phyloP scores from a whole-genome alignment of 306 rosid genomes.

The Boehmeria nivea region DNA sequence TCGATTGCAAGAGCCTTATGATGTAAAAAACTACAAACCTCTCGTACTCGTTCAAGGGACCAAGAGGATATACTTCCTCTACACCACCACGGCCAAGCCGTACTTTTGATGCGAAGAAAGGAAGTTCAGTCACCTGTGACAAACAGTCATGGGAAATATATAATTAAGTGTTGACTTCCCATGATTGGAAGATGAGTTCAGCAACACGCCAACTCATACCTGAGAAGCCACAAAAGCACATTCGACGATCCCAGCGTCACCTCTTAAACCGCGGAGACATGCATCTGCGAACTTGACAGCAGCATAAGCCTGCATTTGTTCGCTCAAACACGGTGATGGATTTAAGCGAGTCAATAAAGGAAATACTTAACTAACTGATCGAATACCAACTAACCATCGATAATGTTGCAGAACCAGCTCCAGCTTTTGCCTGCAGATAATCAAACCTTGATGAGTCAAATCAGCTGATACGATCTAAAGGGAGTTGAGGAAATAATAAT shows the following conservation, averaged over 20 bases:
- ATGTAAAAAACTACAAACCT: slow-evolving; percentile 40
- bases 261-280: slow-evolving; percentile 80
- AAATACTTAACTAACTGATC: background rate
- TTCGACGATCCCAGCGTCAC: slow-evolving; percentile 71
- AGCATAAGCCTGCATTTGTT: slow-evolving; percentile 65
- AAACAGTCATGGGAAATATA: background rate
- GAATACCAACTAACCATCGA: slow-evolving; percentile 60
- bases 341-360: background rate
- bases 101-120: slow-evolving; percentile 82
- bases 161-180: too few species aligned
- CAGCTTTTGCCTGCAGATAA: slow-evolving; percentile 85
- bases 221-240: slow-evolving; percentile 78
- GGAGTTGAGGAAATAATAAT: too few species aligned
- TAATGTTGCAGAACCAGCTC: slow-evolving; percentile 97
- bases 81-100: slow-evolving; percentile 79
- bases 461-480: too few species aligned
- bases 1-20: background rate
- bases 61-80: slow-evolving; percentile 67
- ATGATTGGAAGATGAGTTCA: background rate
- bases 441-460: slow-evolving; percentile 12
- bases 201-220: slow-evolving; percentile 25
- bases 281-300: slow-evolving; percentile 80
- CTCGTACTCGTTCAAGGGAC: slow-evolving; percentile 81
- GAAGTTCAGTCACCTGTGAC: slow-evolving; percentile 82
- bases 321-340: background rate